Conservation (phyloP, 1,284 basidiomycete genomes). For the Lignosus rhinocerotis region DNA sequence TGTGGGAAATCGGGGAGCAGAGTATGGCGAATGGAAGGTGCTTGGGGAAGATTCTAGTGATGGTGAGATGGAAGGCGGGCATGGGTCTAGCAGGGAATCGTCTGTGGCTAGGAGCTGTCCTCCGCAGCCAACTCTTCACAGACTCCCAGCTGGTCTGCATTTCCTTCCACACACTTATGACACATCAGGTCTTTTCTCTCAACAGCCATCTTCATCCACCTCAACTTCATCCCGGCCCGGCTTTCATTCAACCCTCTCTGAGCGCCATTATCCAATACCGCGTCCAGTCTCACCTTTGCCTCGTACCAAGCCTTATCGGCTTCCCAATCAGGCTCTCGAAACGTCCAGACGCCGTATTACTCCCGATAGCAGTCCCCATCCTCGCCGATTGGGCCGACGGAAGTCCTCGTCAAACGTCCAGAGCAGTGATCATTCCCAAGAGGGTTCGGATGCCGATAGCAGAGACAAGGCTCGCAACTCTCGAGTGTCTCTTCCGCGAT, state of each 20-base stretch:
- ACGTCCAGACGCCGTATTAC: not conserved
- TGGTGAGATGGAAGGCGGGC: conserved; percentile 12
- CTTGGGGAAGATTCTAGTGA: conserved; percentile 20
- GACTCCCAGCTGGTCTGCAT: conserved; percentile 3
- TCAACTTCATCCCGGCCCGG: conserved; percentile 9
- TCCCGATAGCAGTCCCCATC: not conserved
- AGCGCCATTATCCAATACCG: not conserved
- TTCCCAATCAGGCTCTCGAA: not conserved
- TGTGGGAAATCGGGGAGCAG: conserved; percentile 4
- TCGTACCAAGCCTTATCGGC: not conserved
- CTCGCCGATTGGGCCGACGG: conserved; percentile 1
- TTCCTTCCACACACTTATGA: conserved; percentile 18
- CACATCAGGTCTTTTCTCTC: conserved; percentile 8
- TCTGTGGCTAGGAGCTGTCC: conserved; percentile 13
- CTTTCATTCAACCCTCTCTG: not conserved
- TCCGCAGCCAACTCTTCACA: not conserved
- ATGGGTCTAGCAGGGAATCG: conserved; percentile 18
- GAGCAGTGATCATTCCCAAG: conserved; percentile 4
- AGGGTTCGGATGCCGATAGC: not conserved
- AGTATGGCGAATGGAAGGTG: conserved; percentile 21
- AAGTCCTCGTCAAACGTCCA: not conserved
- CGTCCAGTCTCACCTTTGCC: not conserved
- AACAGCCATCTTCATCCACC: not conserved
- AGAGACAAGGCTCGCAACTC: not conserved
- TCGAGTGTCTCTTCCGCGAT: not conserved